Conservation (phyloP, 2,329 filamentous ascomycete genomes). For the Xylariomycetidae sp. region DNA sequence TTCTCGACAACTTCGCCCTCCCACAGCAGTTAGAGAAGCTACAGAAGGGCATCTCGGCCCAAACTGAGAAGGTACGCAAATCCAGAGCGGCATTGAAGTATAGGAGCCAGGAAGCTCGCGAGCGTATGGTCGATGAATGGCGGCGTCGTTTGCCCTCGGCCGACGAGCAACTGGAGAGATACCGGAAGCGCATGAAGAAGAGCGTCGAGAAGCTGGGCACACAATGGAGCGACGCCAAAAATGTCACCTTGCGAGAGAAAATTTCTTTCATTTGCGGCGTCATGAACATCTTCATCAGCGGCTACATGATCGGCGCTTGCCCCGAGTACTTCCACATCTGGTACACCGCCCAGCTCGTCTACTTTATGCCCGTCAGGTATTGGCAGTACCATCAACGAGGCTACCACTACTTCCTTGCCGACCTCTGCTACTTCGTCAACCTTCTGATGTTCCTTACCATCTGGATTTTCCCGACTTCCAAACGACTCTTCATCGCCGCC, state of each 20-base stretch:
- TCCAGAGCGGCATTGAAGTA: constrained; percentile 77
- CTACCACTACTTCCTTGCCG: constrained; percentile 94
- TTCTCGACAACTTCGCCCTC: constrained; percentile 89
- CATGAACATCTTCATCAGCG: constrained; percentile 95
- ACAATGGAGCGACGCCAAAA: constrained; percentile 84
- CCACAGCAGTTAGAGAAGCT: constrained; percentile 87
- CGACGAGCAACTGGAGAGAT: constrained; percentile 89
- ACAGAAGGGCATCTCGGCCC: constrained; percentile 72
- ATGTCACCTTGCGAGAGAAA: constrained; percentile 87
- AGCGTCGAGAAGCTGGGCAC: constrained; percentile 82
- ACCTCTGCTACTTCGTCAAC: constrained; percentile 98
- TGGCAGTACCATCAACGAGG: constrained; percentile 87
- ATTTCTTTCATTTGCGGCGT: constrained; percentile 93
- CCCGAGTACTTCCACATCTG: constrained; percentile 86
- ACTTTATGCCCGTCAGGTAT: constrained; percentile 95
- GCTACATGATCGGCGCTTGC: constrained; percentile 81
- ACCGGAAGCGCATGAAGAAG: constrained; percentile 77
- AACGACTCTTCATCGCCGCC: constrained; percentile 83
- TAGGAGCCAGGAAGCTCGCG: constrained; percentile 70
- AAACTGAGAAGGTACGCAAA: constrained; percentile 77
- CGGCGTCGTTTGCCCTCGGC: constrained; percentile 76
- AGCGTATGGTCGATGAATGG: constrained; percentile 91
- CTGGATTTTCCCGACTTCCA: constrained; percentile 86
- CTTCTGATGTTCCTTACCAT: constrained; percentile 73
- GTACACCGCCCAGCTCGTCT: constrained; percentile 82